A percentile compares a stretch with the other conserved stretches of the same genome.
These are phyloP conservation scores for Rosellinia necatrix DNA, from an alignment of 2,329 filamentous ascomycete species.

Conservation along the genomic window DNA sequence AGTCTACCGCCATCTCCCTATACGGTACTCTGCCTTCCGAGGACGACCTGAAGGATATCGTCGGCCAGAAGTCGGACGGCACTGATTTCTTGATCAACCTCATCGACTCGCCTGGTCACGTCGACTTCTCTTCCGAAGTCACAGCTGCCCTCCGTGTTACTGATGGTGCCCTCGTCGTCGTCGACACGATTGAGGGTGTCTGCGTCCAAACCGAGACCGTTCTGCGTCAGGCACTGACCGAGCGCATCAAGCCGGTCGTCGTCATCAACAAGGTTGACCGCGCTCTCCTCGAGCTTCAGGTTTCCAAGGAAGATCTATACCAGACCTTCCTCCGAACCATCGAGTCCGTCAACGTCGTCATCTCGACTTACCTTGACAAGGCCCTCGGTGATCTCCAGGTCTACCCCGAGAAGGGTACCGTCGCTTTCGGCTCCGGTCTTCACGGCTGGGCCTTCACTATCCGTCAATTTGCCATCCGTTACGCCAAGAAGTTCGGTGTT, in stretches of 20 bases:
- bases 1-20: slow-evolving; percentile 99
- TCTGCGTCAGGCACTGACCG: slow-evolving; percentile 96
- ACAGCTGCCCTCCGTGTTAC: slow-evolving; percentile 99
- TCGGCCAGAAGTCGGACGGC: slow-evolving; percentile 83
- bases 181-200: slow-evolving; percentile 99
- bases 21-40: slow-evolving; percentile 81
- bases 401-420: slow-evolving; percentile 95
- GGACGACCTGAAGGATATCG: slow-evolving; percentile 94
- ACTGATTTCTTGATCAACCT: slow-evolving; percentile 99
- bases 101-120: slow-evolving; percentile 99
- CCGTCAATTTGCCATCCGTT: slow-evolving; percentile 93
- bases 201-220: slow-evolving; percentile 99
- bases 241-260: slow-evolving; percentile 99
- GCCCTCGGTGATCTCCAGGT: slow-evolving; percentile 96
- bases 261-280: slow-evolving; percentile 99
- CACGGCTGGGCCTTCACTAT: slow-evolving; percentile 99
- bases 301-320: slow-evolving; percentile 98
- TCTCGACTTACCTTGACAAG: slow-evolving; percentile 99
- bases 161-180: slow-evolving; percentile 98
- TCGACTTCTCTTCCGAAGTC: slow-evolving; percentile 99
- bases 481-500: slow-evolving; percentile 99
- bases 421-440: slow-evolving; percentile 98
- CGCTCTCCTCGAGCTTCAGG: slow-evolving; percentile 97
- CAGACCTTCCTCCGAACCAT: slow-evolving; percentile 99
- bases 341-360: slow-evolving; percentile 99